Conservation (phyloP, 495 filamentous ascomycete genomes). For the Niebla homalea region DNA sequence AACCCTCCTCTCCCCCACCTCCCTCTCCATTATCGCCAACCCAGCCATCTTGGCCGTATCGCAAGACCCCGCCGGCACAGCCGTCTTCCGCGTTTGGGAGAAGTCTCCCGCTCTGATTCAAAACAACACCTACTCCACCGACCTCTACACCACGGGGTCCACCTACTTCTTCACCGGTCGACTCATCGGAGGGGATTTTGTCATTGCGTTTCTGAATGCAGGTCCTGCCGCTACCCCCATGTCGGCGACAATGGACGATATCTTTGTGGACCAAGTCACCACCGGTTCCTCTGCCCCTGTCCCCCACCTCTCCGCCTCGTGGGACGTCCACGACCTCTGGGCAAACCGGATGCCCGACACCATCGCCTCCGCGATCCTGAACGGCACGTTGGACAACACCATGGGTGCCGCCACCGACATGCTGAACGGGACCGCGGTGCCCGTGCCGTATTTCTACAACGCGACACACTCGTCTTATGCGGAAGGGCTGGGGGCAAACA, state of each 20-base stretch:
- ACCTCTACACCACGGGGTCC: slow-evolving; percentile 24
- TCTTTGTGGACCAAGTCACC: slow-evolving; percentile 36
- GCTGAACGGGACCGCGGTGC: slow-evolving; percentile 14
- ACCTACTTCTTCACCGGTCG: slow-evolving; percentile 37
- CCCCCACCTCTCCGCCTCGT: slow-evolving; percentile 19
- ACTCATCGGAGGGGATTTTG: slow-evolving; percentile 29
- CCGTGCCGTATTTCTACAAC: slow-evolving; percentile 24
- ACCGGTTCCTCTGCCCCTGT: slow-evolving; percentile 24
- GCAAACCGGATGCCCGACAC: slow-evolving; percentile 35
- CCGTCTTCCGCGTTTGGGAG: slow-evolving; percentile 29
- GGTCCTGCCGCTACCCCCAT: slow-evolving; percentile 26
- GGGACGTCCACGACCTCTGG: slow-evolving; percentile 47
- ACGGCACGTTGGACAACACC: slow-evolving; percentile 16
- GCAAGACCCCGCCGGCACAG: slow-evolving; percentile 29
- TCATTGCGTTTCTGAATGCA: slow-evolving; percentile 37
- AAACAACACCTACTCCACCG: slow-evolving; percentile 18
- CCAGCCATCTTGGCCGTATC: slow-evolving; percentile 33
- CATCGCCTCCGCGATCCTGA: slow-evolving; percentile 30
- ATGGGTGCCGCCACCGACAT: slow-evolving; percentile 17
- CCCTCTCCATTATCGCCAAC: slow-evolving; percentile 27
- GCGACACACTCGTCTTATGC: slow-evolving; percentile 28
- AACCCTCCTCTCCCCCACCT: slow-evolving; percentile 16
- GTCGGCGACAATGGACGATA: slow-evolving; percentile 39
- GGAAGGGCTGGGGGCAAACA: slow-evolving; percentile 25
- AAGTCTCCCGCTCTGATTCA: slow-evolving; percentile 14